Evolutionary conservation across 1,284 basidiomycete species (phyloP).

Genomic region (Apiotrichum gamsii): DNA sequence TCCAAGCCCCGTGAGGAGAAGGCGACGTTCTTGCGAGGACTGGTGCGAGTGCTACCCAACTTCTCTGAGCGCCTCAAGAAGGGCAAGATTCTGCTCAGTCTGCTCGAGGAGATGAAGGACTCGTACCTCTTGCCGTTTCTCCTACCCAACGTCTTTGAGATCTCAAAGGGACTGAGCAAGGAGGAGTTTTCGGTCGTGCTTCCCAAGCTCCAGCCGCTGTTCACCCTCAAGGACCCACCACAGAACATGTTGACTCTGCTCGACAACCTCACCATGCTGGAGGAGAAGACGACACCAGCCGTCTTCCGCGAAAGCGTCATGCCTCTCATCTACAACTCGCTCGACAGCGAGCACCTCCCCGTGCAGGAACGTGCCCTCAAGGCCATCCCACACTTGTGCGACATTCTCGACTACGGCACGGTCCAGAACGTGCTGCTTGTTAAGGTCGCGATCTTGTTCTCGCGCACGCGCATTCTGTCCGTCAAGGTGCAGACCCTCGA

Average conservation of each 20-base stretch:
- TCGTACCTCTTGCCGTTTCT: slow-evolving; percentile 86
- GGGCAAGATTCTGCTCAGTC: slow-evolving; percentile 86
- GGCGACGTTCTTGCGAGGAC: slow-evolving; percentile 88
- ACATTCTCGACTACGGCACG: slow-evolving; percentile 87
- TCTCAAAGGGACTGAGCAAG: slow-evolving; percentile 69
- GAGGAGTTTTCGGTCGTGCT: slow-evolving; percentile 74
- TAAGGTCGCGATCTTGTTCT: slow-evolving; percentile 83
- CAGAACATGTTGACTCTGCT: slow-evolving; percentile 91
- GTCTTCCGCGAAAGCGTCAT: slow-evolving; percentile 92
- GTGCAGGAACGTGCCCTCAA: slow-evolving; percentile 90
- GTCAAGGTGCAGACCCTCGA: slow-evolving; percentile 84
- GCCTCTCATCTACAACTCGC: slow-evolving; percentile 87
- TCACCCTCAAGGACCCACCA: slow-evolving; percentile 86
- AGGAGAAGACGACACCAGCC: slow-evolving; percentile 78
- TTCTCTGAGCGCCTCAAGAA: slow-evolving; percentile 83
- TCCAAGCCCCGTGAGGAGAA: slow-evolving; percentile 92
- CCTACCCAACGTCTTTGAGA: slow-evolving; percentile 94
- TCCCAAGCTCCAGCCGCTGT: slow-evolving; percentile 83
- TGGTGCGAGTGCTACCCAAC: slow-evolving; percentile 70
- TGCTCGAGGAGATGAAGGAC: slow-evolving; percentile 98
- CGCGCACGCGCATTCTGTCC: slow-evolving; percentile 73
- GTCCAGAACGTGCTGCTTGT: slow-evolving; percentile 79
- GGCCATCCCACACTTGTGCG: slow-evolving; percentile 78
- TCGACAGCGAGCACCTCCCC: slow-evolving; percentile 82
- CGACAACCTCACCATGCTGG: slow-evolving; percentile 80